Conservation (phyloP, 2,329 filamentous ascomycete species). For the Diaporthe capsici region DNA sequence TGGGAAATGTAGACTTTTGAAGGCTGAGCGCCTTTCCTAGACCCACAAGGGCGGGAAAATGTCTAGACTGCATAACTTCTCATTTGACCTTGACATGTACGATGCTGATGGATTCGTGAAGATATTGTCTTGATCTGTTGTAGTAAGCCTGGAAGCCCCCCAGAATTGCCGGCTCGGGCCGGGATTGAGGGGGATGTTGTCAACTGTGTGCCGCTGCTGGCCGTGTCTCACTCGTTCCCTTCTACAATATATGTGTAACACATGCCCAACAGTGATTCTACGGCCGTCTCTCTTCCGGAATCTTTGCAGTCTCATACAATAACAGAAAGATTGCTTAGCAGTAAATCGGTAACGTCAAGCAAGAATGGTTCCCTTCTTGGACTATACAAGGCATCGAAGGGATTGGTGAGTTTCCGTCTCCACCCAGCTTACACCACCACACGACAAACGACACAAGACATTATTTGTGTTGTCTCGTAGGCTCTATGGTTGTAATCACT, state of each 20-base stretch:
- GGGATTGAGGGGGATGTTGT: not conserved
- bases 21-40: not conserved
- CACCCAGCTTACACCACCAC: not conserved
- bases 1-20: not conserved
- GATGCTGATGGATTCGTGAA: not conserved
- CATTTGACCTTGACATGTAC: not conserved
- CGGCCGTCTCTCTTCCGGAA: not conserved
- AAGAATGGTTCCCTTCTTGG: slow-evolving; percentile 58
- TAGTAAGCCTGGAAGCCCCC: not conserved
- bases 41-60: not conserved
- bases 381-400: slow-evolving; percentile 78
- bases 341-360: not conserved
- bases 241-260: not conserved
- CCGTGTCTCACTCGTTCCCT: not conserved
- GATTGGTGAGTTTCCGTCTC: slow-evolving; percentile 72
- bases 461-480: slow-evolving; percentile 39
- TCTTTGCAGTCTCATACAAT: not conserved
- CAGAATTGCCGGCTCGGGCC: slow-evolving; percentile 24
- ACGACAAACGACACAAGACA: slow-evolving; percentile 5
- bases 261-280: not conserved
- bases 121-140: not conserved
- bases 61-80: not conserved
- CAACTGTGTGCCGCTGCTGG: slow-evolving; percentile 13
- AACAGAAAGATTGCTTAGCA: not conserved
- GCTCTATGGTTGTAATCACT: slow-evolving; percentile 45